Evolutionary conservation across 1,284 basidiomycete genomes (phyloP), one percentile per base, ranked within the genome.

Genomic region (Fomitopsis betulina): DNA sequence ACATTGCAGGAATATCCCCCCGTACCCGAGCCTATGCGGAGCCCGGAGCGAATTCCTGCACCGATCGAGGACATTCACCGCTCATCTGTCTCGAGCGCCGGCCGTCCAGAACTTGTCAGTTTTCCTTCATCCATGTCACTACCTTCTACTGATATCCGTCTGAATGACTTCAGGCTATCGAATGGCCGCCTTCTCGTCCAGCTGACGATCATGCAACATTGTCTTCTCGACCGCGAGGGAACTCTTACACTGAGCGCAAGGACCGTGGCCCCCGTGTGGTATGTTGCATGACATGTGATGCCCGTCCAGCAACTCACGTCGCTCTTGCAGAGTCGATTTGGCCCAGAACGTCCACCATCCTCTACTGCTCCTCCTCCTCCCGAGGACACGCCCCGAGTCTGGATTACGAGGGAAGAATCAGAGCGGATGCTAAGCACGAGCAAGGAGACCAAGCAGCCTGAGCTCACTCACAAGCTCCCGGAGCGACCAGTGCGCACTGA

Each of bases 201-300:
- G 40, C 33, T 10, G 54, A 55, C 1, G 42, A 37, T 19, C 19
- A 42, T 37, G 17, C 15, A 7, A 5, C 23, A n/a, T n/a, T 25
- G 25, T 19, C 51, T 25, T 23, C 52, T 21, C 38, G 56, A 33
- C 56, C 56, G 30, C 56, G 52, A 9, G 42, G 42, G 4, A 33
- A 58, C 33, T 35, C 52, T 5, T 47, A 43, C 23, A n/a, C 37
- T 15, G 53, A 50, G 17, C 32, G 32, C 27, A 42, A 37, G 33
- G 50, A 32, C 13, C 56, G 56, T n/a, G 51, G 43, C 13, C 40
- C 55, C 23, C 56, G 56, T 38, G 27, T 27, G 32, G 53, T 58
- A 58, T 21, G 52, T 53, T 32, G 12, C 17, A 4, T 7, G 21
- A 13, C 17, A 30, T 30, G 30, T 10, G 10, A n/a, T 2, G 8